Conservation (phyloP, 1,284 basidiomycete genomes). For the Boletellus sp. region DNA sequence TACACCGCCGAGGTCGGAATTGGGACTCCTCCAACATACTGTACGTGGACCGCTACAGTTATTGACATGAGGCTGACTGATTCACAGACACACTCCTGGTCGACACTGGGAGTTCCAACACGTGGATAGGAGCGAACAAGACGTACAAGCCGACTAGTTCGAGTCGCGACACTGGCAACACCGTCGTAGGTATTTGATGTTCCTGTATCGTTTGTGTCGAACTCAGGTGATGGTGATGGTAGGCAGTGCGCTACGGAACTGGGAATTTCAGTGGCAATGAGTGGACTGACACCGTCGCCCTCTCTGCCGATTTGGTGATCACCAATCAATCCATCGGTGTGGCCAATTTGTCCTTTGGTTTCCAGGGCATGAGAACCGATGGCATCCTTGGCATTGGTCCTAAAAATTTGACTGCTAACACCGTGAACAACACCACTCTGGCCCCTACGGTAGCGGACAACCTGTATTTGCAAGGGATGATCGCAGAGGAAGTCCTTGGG, state of each 20-base stretch:
- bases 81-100: conserved; percentile 26
- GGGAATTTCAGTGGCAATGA: conserved; percentile 51
- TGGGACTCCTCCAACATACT: conserved; percentile 42
- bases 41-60: conserved; percentile 25
- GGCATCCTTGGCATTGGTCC: background rate
- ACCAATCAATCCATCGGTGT: conserved; percentile 47
- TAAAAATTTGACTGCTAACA: background rate
- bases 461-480: background rate
- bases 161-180: conserved; percentile 41
- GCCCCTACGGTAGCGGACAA: background rate
- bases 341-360: background rate
- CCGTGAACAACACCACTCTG: background rate
- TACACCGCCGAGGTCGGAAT: conserved; percentile 41
- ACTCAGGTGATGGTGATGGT: background rate
- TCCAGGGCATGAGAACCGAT: background rate
- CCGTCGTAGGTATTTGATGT: conserved; percentile 29
- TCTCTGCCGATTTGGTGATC: conserved; percentile 43
- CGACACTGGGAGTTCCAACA: conserved; percentile 36
- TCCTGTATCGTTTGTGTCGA: background rate
- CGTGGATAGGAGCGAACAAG: conserved; percentile 35
- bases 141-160: conserved; percentile 38
- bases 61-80: background rate
- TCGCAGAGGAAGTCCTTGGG: background rate
- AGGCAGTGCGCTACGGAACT: conserved; percentile 47
- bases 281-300: conserved; percentile 47